Conservation (phyloP, 352 stramenopile species). For the Phytophthora agathidicida region DNA sequence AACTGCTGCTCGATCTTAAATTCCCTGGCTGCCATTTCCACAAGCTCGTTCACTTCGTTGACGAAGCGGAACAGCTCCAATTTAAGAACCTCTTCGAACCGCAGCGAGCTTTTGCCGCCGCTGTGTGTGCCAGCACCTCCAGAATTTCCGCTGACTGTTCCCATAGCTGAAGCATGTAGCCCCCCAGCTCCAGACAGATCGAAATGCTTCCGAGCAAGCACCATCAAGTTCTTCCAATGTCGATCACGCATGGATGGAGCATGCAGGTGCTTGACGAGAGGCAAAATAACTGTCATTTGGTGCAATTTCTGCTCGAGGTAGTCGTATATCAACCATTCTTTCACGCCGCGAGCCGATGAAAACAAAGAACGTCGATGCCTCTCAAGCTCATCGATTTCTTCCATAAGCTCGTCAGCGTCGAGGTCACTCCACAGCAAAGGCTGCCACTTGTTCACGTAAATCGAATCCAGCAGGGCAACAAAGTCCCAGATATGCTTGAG, state of each 20-base stretch:
- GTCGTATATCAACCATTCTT: slow-evolving; percentile 94
- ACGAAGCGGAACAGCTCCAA: slow-evolving; percentile 93
- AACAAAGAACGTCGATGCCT: slow-evolving; percentile 61
- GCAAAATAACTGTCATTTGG: slow-evolving; percentile 93
- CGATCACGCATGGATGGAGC: slow-evolving; percentile 88
- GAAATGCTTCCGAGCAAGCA: slow-evolving; percentile 90
- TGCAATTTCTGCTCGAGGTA: slow-evolving; percentile 90
- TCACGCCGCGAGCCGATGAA: slow-evolving; percentile 63
- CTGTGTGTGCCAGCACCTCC: neutral
- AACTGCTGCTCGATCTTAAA: slow-evolving; percentile 98
- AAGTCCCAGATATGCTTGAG: slow-evolving; percentile 95
- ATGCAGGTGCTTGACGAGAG: slow-evolving; percentile 89
- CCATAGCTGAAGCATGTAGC: slow-evolving; percentile 23
- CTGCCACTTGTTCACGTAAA: slow-evolving; percentile 86
- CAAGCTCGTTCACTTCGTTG: slow-evolving; percentile 94
- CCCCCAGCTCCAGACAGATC: slow-evolving; percentile 46
- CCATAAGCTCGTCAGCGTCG: slow-evolving; percentile 88
- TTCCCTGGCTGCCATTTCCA: slow-evolving; percentile 95
- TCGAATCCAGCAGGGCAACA: slow-evolving; percentile 83
- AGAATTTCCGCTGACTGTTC: slow-evolving; percentile 5
- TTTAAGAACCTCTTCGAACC: slow-evolving; percentile 92
- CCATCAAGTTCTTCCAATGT: slow-evolving; percentile 90
- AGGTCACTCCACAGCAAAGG: slow-evolving; percentile 89
- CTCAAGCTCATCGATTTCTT: slow-evolving; percentile 88
- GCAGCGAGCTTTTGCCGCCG: slow-evolving; percentile 51